Percentiles rank a stretch among this genome's conserved stretches.
These are phyloP conservation scores for Pestalotiopsis sp. DNA, from an alignment of 2,329 filamentous ascomycete species.

Conservation along the genomic window DNA sequence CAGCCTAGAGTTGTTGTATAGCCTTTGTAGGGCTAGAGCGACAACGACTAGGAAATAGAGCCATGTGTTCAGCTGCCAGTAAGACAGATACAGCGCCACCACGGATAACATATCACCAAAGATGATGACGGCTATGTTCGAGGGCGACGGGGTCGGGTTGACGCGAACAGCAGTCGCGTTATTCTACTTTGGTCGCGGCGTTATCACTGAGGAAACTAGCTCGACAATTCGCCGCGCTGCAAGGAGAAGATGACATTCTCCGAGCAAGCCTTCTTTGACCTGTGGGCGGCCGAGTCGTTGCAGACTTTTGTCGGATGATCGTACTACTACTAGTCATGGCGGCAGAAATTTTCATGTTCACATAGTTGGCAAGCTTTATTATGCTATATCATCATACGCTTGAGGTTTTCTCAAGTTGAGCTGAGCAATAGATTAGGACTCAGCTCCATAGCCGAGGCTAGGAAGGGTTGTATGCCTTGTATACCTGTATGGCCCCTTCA, in stretches of 20 bases:
- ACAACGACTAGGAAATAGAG: background rate
- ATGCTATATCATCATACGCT: background rate
- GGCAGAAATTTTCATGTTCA: background rate
- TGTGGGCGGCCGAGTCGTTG: too few relatives aligned
- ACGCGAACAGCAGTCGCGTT: too few relatives aligned
- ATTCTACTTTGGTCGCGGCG: too few relatives aligned
- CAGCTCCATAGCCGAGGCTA: background rate
- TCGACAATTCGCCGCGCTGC: too few relatives aligned
- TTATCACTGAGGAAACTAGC: too few relatives aligned
- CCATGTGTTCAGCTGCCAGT: background rate
- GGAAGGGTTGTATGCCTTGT: background rate
- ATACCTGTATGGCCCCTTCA: background rate
- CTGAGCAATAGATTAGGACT: too few relatives aligned
- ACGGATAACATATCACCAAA: background rate
- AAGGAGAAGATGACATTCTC: too few relatives aligned
- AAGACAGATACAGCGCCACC: background rate
- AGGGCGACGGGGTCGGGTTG: too few relatives aligned
- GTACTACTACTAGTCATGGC: background rate
- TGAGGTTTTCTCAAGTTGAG: background rate
- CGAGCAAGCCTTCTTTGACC: too few relatives aligned
- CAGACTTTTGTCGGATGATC: too few relatives aligned
- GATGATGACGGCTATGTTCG: background rate
- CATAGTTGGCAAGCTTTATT: background rate
- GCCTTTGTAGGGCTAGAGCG: background rate
- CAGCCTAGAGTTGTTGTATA: background rate